Conservation (phyloP, 352 stramenopile genomes). For the Ochromonadaceae sp. region DNA sequence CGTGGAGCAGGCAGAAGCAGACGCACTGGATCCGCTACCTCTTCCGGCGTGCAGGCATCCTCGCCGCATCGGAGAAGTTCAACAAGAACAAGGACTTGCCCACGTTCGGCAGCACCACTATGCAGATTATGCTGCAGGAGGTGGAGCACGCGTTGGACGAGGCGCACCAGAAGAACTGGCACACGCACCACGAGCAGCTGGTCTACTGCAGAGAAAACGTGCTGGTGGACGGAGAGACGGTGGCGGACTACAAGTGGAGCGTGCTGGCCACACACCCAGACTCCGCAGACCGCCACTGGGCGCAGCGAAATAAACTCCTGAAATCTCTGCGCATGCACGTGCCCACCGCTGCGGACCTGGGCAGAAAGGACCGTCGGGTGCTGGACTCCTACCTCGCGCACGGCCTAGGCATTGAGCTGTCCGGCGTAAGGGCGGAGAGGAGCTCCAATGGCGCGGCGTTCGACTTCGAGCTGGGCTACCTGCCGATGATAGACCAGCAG, state of each 20-base stretch:
- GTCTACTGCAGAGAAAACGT: conserved; percentile 21
- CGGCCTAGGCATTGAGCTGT: conserved; percentile 28
- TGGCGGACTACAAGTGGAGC: conserved; percentile 28
- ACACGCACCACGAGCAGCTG: conserved; percentile 28
- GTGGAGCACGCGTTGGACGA: conserved; percentile 22
- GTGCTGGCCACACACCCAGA: conserved; percentile 31
- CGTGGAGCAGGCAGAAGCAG: conserved; percentile 25
- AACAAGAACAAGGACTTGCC: conserved; percentile 34
- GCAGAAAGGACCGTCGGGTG: conserved; percentile 21
- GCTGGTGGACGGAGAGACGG: conserved; percentile 22
- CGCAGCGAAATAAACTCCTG: conserved; percentile 20
- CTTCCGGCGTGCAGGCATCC: conserved; percentile 24
- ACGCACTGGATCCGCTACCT: conserved; percentile 34
- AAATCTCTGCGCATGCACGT: conserved; percentile 30
- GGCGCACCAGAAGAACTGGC: conserved; percentile 27
- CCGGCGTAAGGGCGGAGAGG: conserved; percentile 17
- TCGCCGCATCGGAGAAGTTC: conserved; percentile 21
- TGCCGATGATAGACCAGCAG: conserved; percentile 32
- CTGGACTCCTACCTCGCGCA: conserved; percentile 34
- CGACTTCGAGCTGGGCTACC: conserved; percentile 3
- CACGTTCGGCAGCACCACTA: conserved; percentile 33
- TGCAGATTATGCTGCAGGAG: conserved; percentile 35
- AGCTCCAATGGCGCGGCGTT: conserved; percentile 11
- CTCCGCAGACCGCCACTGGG: conserved; percentile 19
- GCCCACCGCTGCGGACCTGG: conserved; percentile 24